Base-by-base conservation (phyloP, 176 grass and related monocot species). In the Poa pratensis region DNA sequence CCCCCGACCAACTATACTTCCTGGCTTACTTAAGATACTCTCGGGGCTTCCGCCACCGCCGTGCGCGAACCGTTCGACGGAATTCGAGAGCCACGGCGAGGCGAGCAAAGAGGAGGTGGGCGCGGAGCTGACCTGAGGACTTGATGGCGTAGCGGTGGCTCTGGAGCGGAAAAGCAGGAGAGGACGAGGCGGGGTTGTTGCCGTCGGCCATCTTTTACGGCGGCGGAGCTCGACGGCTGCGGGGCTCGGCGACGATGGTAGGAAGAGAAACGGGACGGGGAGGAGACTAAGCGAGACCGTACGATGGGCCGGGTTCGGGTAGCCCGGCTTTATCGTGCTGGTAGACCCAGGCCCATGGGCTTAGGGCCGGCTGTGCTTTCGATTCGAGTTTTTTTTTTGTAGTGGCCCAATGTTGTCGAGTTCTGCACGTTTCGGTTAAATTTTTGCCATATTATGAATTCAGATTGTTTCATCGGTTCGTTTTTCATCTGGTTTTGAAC, bases 191-290 rank as follows among this genome's bases (percentile, higher is more conserved):
- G 60, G 85, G 53, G 85, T 72, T 15, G 79, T 83, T 80, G 48
- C 82, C 83, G 76, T 92, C 90, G 72, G 83, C 90, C 93, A 95
- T 95, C 62, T 60, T 86, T 77, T 27, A 82, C 80, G 80, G 69
- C 68, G 83, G 67, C 76, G 75, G 40, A 59, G 73, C 68, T 58
- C 80, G 58, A 65, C 74, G 75, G 39, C 74, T 72, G 74, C 26
- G 40, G 69, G 62, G 54, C 51, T 80, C 12, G 68, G 24, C 54
- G 59, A 27, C 16, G 27, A 50, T 74, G 46, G 24, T 27, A 53
- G 16, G 15, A 34, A 73, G 52, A 19, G 30, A 79, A 84, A 48
- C 52, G 63, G 72, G 40, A 28, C 72, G 32, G 62, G 49, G 51
- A 66, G 45, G 26, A 84, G 17, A 65, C 57, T 18, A 39, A 18